Conservation (phyloP, 2,329 filamentous ascomycete species). For the Decorospora gaudefroyi region DNA sequence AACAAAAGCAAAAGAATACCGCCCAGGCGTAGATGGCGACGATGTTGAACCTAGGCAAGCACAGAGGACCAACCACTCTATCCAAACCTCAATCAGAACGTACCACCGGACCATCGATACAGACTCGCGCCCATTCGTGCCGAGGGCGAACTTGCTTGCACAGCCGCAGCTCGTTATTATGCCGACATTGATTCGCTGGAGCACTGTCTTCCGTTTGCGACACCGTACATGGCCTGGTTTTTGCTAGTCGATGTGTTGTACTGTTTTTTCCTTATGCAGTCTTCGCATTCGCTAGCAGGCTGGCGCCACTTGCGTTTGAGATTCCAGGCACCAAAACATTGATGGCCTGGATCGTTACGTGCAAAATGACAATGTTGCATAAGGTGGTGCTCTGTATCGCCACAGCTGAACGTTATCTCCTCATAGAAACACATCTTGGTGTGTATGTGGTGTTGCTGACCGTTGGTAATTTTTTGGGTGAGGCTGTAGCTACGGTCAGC, state of each 20-base stretch:
- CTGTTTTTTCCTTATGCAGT: constrained; percentile 3
- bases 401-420: constrained; percentile 68
- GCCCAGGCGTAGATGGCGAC: neutral
- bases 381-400: constrained; percentile 62
- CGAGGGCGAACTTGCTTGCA: neutral
- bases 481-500: constrained; percentile 4
- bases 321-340: constrained; percentile 69
- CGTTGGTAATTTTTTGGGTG: neutral
- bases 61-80: neutral
- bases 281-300: constrained; percentile 27
- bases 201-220: neutral
- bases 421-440: constrained; percentile 70
- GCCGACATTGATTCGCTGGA: too few relatives aligned
- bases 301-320: constrained; percentile 63
- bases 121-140: neutral
- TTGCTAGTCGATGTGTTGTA: neutral
- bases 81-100: neutral
- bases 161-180: neutral
- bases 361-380: constrained; percentile 75
- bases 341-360: constrained; percentile 71
- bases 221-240: neutral
- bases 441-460: neutral
- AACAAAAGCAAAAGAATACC: neutral
- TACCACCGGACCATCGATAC: neutral
- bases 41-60: neutral